A percentile compares a stretch with the other conserved stretches of the same genome.
Evolutionary conservation across 148 eudicot species (phyloP).

Genomic region (Rhododendron griersonianum): DNA sequence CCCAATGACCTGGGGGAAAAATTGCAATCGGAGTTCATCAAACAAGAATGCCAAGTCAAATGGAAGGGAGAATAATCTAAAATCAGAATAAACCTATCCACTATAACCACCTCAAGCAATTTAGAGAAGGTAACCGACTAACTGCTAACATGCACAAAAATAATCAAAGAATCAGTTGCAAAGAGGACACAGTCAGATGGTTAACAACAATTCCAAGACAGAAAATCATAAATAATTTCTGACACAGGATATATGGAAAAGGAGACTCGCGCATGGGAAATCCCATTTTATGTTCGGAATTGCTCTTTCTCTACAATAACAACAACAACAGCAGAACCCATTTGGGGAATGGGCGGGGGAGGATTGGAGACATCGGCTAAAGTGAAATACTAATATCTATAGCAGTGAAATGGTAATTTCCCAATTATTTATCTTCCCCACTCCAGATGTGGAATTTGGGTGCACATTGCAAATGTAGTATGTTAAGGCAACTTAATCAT

Average conservation of each 20-base stretch:
- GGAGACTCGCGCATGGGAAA: not conserved
- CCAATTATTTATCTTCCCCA: not conserved
- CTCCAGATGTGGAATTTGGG: not conserved
- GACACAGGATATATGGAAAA: not conserved
- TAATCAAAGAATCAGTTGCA: not conserved
- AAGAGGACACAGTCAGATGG: not conserved
- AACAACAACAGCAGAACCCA: too few relatives aligned
- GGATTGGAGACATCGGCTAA: not conserved
- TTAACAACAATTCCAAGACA: not conserved
- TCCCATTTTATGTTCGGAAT: not conserved
- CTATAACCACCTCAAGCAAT: not conserved
- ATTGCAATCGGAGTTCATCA: not conserved
- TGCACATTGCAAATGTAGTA: not conserved
- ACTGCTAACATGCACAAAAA: not conserved
- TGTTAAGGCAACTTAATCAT: not conserved
- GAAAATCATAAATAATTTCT: not conserved
- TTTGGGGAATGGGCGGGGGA: too few relatives aligned
- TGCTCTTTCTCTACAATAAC: not conserved
- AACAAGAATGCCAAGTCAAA: not conserved
- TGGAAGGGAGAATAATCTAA: not conserved
- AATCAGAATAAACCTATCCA: not conserved
- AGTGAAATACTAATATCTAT: not conserved
- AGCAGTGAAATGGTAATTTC: not conserved
- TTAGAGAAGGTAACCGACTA: not conserved
- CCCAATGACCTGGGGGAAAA: slow-evolving; percentile 60